phyloP scores from a whole-genome alignment of 305 asterid genomes.

The Fraxinus baroniana region DNA sequence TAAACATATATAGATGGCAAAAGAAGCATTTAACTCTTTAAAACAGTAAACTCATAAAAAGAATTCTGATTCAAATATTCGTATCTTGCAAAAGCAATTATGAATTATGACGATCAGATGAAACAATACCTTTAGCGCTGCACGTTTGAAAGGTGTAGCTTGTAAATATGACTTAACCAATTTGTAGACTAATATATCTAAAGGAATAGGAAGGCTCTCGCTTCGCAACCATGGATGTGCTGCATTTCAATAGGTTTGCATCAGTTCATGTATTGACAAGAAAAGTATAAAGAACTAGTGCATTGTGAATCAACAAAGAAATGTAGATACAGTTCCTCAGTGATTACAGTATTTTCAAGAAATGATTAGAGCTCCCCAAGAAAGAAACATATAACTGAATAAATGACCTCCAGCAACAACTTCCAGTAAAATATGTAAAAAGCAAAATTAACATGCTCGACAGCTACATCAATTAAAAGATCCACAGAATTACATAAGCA shows the following conservation, averaged over 20 bases:
- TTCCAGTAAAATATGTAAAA: background rate
- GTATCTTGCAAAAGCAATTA: background rate
- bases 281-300: background rate
- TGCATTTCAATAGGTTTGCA: constrained; percentile 33
- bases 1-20: background rate
- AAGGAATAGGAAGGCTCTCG: constrained; percentile 81
- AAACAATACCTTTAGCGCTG: constrained; percentile 69
- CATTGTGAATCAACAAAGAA: background rate
- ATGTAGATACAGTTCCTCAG: background rate
- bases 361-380: background rate
- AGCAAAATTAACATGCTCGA: background rate
- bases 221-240: constrained; percentile 95
- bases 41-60: background rate
- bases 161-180: constrained; percentile 72
- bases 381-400: background rate
- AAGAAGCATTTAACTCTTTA: background rate
- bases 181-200: constrained; percentile 81
- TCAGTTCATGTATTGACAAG: constrained; percentile 12
- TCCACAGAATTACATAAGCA: background rate
- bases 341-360: background rate
- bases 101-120: background rate
- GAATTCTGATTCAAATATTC: background rate
- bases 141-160: constrained; percentile 86
- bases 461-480: background rate
- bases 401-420: background rate